These are phyloP conservation scores for Withania somnifera DNA, from an alignment of 305 asterid genomes.

Conservation along the genomic window DNA sequence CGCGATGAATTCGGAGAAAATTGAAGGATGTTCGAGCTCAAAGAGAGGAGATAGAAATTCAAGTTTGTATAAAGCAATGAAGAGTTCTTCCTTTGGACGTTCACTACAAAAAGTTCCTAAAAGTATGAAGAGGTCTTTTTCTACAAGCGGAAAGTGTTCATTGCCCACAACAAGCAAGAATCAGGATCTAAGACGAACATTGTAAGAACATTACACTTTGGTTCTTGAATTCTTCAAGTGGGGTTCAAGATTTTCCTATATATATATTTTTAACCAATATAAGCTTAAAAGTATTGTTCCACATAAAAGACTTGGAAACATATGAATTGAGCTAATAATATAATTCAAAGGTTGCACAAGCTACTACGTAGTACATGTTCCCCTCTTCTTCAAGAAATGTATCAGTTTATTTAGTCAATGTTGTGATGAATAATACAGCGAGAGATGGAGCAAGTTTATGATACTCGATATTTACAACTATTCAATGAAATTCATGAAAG, in stretches of 20 bases:
- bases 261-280: too few species aligned
- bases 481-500: background rate
- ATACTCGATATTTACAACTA: background rate
- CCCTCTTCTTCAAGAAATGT: background rate
- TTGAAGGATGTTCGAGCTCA: too few species aligned
- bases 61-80: slow-evolving; percentile 26
- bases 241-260: too few species aligned
- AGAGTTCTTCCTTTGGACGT: slow-evolving; percentile 36
- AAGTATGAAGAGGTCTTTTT: slow-evolving; percentile 51
- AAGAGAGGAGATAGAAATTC: slow-evolving; percentile 14
- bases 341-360: background rate
- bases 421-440: background rate
- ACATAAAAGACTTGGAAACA: background rate
- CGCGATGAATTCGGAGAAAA: background rate
- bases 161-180: slow-evolving; percentile 12
- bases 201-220: too few species aligned
- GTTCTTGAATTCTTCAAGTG: too few species aligned
- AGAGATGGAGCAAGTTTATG: background rate
- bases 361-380: background rate
- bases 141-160: slow-evolving; percentile 35
- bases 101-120: slow-evolving; percentile 33
- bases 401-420: background rate
- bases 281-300: background rate
- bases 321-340: background rate
- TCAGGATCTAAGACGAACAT: too few species aligned